These are phyloP conservation scores for Stemphylium beticola DNA, from an alignment of 2,329 filamentous ascomycete species.

Conservation along the genomic window DNA sequence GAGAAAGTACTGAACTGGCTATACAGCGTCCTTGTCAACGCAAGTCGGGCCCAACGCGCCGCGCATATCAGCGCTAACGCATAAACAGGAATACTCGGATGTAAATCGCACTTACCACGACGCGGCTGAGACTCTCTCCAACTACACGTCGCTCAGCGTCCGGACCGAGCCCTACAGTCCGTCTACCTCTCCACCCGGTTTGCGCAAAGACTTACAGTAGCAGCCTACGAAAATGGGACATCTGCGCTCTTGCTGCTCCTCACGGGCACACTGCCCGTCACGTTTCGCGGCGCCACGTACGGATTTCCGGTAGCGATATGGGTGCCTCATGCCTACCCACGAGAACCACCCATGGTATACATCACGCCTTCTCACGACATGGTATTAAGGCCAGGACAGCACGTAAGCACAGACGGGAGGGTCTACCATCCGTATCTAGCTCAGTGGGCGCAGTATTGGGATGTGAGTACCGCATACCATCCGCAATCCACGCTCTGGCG, in stretches of 20 bases:
- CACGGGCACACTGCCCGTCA: constrained; percentile 86
- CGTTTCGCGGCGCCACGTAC: constrained; percentile 87
- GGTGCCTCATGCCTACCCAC: constrained; percentile 89
- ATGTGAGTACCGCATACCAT: constrained; percentile 65
- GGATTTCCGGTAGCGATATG: constrained; percentile 91
- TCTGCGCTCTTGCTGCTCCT: constrained; percentile 87
- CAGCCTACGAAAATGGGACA: constrained; percentile 86
- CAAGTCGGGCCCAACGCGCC: constrained; percentile 10
- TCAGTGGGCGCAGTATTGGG: constrained; percentile 87
- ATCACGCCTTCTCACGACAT: constrained; percentile 88
- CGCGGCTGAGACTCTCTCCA: constrained; percentile 79
- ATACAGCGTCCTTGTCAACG: constrained; percentile 78
- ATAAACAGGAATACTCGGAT: constrained; percentile 82
- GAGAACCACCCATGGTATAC: constrained; percentile 84
- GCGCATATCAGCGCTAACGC: not conserved
- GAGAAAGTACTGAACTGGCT: constrained; percentile 95
- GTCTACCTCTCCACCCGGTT: constrained; percentile 34
- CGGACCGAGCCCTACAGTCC: constrained; percentile 95
- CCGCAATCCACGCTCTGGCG: not conserved
- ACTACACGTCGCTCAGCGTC: constrained; percentile 79
- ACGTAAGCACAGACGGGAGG: constrained; percentile 90
- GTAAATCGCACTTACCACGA: constrained; percentile 93
- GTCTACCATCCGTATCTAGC: constrained; percentile 96
- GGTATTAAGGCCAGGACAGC: constrained; percentile 88
- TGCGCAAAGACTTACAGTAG: constrained; percentile 27